A percentile compares a stretch with the other conserved stretches of the same genome.
These are phyloP conservation scores for Candida peoriensis DNA, from an alignment of 805 yeast species.

Conservation along the genomic window DNA sequence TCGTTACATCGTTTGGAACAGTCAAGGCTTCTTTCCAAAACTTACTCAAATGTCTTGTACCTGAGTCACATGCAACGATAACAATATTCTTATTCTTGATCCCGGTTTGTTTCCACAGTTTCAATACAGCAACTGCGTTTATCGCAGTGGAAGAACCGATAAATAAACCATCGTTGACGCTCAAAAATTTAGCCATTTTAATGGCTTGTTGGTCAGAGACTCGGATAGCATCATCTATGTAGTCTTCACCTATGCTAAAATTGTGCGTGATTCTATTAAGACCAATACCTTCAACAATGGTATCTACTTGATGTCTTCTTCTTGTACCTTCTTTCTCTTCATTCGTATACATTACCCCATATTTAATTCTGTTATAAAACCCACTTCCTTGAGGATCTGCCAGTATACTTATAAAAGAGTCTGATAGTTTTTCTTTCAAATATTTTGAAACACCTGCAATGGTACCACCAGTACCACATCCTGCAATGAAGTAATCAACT, in stretches of 20 bases:
- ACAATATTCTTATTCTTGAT: constrained; percentile 64
- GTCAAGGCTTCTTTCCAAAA: constrained; percentile 75
- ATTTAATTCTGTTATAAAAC: constrained; percentile 73
- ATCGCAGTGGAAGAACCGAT: constrained; percentile 93
- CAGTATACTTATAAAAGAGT: constrained; percentile 44
- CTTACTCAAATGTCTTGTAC: constrained; percentile 83
- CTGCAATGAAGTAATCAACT: constrained; percentile 77
- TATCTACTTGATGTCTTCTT: constrained; percentile 94
- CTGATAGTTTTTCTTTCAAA: constrained; percentile 46
- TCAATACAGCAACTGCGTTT: constrained; percentile 84
- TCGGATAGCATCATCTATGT: constrained; percentile 72
- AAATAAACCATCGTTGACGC: constrained; percentile 82
- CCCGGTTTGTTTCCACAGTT: constrained; percentile 41
- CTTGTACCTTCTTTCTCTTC: constrained; percentile 92
- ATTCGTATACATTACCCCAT: constrained; percentile 89
- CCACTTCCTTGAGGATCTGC: constrained; percentile 99
- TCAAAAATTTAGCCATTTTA: constrained; percentile 80
- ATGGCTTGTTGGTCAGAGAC: constrained; percentile 79
- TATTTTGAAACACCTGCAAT: constrained; percentile 85
- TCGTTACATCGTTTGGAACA: constrained; percentile 26
- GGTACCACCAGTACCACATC: constrained; percentile 97
- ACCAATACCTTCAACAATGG: constrained; percentile 91
- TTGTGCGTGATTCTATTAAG: constrained; percentile 81
- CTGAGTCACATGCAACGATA: constrained; percentile 88
- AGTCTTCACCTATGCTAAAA: constrained; percentile 63